These are phyloP conservation scores for Suillus clintonianus DNA, from an alignment of 768 basidiomycete genomes.

Conservation along the genomic window DNA sequence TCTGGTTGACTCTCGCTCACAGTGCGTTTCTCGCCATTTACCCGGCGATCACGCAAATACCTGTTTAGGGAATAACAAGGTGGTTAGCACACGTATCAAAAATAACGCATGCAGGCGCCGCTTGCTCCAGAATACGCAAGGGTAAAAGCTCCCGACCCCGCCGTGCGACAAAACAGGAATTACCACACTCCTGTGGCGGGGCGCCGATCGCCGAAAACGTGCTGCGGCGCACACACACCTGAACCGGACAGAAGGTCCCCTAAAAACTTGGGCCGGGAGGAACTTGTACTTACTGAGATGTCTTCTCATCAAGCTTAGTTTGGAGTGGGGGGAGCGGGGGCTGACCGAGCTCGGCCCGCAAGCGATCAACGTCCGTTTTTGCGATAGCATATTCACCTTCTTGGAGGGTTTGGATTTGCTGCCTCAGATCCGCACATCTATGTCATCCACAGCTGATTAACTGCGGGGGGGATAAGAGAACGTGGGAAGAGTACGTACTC, in stretches of 20 bases:
- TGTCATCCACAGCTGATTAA: background rate
- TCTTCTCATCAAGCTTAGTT: conserved; percentile 71
- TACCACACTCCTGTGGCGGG: background rate
- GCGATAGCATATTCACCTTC: conserved; percentile 77
- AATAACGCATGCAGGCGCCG: background rate
- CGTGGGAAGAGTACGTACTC: conserved; percentile 49
- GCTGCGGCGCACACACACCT: conserved; percentile 3
- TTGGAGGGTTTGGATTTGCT: conserved; percentile 65
- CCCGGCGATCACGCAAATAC: conserved; percentile 63
- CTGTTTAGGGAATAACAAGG: conserved; percentile 29
- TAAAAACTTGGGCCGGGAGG: conserved; percentile 4
- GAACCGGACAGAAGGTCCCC: background rate
- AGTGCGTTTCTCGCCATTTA: conserved; percentile 46
- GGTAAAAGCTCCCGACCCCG: background rate
- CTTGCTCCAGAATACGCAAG: too few relatives aligned
- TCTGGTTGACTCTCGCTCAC: conserved; percentile 29
- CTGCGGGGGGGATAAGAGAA: conserved; percentile 6
- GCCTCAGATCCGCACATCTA: conserved; percentile 68
- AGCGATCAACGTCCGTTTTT: conserved; percentile 74
- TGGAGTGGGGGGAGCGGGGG: conserved; percentile 72
- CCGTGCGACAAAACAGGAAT: background rate
- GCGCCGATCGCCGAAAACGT: background rate
- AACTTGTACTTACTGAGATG: conserved; percentile 45
- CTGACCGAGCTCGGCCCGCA: conserved; percentile 78
- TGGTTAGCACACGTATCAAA: conserved; percentile 11